Base-by-base conservation (phyloP, 73 alveolate species). In the Uronychia binucleata region DNA sequence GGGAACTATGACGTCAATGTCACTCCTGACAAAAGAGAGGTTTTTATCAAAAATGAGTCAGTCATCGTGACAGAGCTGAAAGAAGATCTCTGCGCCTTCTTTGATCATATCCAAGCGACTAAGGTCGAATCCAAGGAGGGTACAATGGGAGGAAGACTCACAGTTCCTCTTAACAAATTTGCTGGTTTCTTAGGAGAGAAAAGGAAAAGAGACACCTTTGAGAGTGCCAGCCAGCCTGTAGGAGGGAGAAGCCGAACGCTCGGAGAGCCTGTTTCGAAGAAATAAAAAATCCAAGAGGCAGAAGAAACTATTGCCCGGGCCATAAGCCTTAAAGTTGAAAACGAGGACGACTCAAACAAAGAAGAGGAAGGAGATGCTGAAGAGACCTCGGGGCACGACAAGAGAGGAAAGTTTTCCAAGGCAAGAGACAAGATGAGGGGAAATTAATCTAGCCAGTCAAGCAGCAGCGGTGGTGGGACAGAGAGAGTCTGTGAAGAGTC, bases 11-110 rank as follows among this genome's bases (percentile, higher is more conserved):
- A 97, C 87, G 92, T 97, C 34, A 97, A 97, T 91, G 97, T 96
- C 82, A 94, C 98, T 46, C 97, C 96, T 59, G 98, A 97, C 87
- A 97, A 97, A 83, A 93, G 98, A 85, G 98, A 96, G 75, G 98
- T 97, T 0, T 94, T 94, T 82, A 82, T 97, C 33, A 78, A 82
- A 58, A 89, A 93, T 77, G 97, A 95, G 83, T 87, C 79, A 75
- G 96, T 92, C 86, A 91, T 93, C 57, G 81, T 91, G 30, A 80
- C 84, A 34, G 84, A 86, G 58, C 81, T 95, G 74, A 94, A 83
- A 93, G 92, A 82, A 78, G 30, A 93, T 75, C 87, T 95, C 29
- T 74, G 31, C 30, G 88, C 86, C 57, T 95, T 95, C 86, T 95
- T 88, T 86, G 97, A 93, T 74, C 91, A 93, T 81, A 91, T 86